Base-by-base conservation (phyloP, 2,329 filamentous ascomycete species). In the Ilyonectria sp. region DNA sequence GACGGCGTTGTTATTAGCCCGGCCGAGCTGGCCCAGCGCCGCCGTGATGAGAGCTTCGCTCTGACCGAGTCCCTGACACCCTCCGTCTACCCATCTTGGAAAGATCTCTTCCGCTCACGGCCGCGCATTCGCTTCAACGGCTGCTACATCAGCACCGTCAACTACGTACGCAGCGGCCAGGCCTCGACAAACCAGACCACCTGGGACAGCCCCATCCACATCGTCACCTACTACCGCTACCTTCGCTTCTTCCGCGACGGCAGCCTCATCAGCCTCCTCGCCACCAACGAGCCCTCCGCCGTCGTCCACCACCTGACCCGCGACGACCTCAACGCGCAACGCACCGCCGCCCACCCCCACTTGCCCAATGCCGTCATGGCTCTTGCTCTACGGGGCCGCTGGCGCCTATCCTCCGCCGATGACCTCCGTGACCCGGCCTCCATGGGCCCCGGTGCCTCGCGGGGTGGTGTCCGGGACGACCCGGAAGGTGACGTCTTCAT, bases 161-260 rank as follows among this genome's bases (percentile, higher is more conserved):
- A 98, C 83, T 99, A 99, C 82, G 90, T 94, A 56, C 93, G 96
- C 26, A 85, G 94, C 0, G 96, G 96, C 35, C 92, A 92, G 66
- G 87, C 91, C 11, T 91, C 90, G 3, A 87, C 89, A 21, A 92
- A 91, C 70, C 91, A 90, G 61, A 83, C 92, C 19, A 92, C 93
- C 1, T 97, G 95, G 94, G 84, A 85, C 75, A 92, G 89, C 37
- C 95, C 95, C 9, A 92, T 98, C 40, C 94, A 97, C 79, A 97
- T 98, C 65, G 94, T 99, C 55, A 99, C 96, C 1, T 99, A 98
- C 83, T 99, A 97, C 83, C 94, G 96, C 65, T 99, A 98, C 82
- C 88, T 99, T 4, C 93, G 96, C 60, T 96, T 99, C 84, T 96
- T 96, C 83, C 93, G 94, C 26, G 94, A 98, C 79, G 96, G 96